Conservation (phyloP, 108 stramenopile species). For the Thalassiosira profunda region DNA sequence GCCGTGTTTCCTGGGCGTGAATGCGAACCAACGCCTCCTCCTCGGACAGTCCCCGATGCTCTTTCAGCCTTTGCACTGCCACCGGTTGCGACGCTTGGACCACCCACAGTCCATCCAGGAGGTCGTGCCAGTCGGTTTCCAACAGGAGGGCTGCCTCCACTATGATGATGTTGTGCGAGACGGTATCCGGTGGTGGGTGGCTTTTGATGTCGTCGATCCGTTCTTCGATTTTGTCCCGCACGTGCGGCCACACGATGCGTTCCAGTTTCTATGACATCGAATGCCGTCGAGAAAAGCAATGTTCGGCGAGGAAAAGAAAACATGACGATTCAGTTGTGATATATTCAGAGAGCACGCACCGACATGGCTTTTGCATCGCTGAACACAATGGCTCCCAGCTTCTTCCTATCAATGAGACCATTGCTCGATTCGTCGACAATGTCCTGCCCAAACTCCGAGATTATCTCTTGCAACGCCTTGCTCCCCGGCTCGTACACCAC, state of each 20-base stretch:
- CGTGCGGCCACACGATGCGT: conserved; percentile 85
- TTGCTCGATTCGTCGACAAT: conserved; percentile 40
- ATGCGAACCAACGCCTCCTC: conserved; percentile 75
- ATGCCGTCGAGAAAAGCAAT: conserved; percentile 4
- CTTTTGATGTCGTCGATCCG: conserved; percentile 47
- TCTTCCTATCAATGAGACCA: conserved; percentile 60
- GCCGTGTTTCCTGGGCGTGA: conserved; percentile 60
- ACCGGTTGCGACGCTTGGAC: conserved; percentile 49
- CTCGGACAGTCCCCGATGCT: conserved; percentile 58
- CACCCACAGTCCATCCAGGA: conserved; percentile 87
- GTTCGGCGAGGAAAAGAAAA: neutral
- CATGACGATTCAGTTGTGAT: neutral
- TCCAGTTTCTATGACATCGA: no score
- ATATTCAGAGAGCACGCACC: conserved; percentile 21
- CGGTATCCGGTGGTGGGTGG: conserved; percentile 1
- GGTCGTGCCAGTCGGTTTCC: conserved; percentile 81
- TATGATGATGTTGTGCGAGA: conserved; percentile 43
- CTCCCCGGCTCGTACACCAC: conserved; percentile 73
- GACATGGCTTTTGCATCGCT: conserved; percentile 63
- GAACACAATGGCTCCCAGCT: conserved; percentile 83
- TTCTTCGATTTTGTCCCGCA: conserved; percentile 53
- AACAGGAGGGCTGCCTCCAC: conserved; percentile 84
- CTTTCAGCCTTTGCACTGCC: conserved; percentile 61
- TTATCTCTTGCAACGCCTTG: conserved; percentile 58
- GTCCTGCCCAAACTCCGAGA: conserved; percentile 60